These are phyloP conservation scores for Cystofilobasidium macerans DNA, from an alignment of 768 basidiomycete genomes.

Conservation along the genomic window DNA sequence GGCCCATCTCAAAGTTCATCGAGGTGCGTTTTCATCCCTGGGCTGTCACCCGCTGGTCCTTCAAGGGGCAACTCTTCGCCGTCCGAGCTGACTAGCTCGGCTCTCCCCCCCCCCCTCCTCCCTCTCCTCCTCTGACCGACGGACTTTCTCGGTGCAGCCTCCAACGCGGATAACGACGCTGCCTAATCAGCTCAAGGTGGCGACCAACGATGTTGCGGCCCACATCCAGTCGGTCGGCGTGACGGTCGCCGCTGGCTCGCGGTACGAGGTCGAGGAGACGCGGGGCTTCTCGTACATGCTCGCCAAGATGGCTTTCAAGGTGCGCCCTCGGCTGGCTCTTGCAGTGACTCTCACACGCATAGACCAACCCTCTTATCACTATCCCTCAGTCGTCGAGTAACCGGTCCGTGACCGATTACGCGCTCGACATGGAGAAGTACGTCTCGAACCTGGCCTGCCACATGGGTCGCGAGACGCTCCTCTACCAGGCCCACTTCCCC, in stretches of 20 bases:
- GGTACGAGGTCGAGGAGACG: slow-evolving; percentile 65
- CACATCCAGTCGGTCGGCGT: slow-evolving; percentile 91
- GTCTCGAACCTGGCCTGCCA: slow-evolving; percentile 63
- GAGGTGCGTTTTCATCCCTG: not conserved
- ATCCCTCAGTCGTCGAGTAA: slow-evolving; percentile 55
- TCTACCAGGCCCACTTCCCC: slow-evolving; percentile 96
- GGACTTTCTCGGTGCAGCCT: not conserved
- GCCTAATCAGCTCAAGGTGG: slow-evolving; percentile 53
- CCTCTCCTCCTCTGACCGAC: not conserved
- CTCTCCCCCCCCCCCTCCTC: too few relatives aligned
- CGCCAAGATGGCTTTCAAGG: slow-evolving; percentile 95
- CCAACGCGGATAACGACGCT: slow-evolving; percentile 25
- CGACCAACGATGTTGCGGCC: slow-evolving; percentile 78
- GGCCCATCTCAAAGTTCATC: not conserved
- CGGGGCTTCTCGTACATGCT: slow-evolving; percentile 83
- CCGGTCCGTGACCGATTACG: slow-evolving; percentile 66
- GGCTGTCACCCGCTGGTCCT: not conserved
- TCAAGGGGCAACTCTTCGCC: too few relatives aligned
- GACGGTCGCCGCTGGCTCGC: slow-evolving; percentile 83
- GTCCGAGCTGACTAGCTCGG: too few relatives aligned
- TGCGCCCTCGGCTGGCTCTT: slow-evolving; percentile 33
- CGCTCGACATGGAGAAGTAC: slow-evolving; percentile 33
- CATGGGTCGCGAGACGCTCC: slow-evolving; percentile 82
- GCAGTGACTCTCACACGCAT: slow-evolving; percentile 2
- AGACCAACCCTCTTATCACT: slow-evolving; percentile 7